A percentile compares a stretch with the other conserved stretches of the same genome.
Evolutionary conservation across 192 early-diverging fungal genomes (phyloP).

Genomic region (Podila verticillata): DNA sequence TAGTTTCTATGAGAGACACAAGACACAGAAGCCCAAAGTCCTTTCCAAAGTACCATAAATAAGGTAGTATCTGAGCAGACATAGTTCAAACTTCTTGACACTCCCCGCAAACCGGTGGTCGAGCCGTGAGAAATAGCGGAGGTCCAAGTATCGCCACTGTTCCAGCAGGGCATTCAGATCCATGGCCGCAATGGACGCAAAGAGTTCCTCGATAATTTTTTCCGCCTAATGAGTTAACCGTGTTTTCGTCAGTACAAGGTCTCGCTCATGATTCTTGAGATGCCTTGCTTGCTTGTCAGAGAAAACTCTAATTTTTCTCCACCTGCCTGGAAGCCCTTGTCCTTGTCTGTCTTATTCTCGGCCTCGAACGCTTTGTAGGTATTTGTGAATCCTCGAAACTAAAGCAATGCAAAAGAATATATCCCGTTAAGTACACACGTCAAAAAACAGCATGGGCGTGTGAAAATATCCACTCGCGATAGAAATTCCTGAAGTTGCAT

Average conservation of each 20-base stretch:
- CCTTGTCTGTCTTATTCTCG: constrained; percentile 64
- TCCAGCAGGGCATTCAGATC: constrained; percentile 63
- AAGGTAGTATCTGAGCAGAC: constrained; percentile 68
- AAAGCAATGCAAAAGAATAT: neutral
- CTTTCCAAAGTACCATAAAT: constrained; percentile 58
- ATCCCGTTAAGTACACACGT: neutral
- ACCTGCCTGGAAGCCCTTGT: constrained; percentile 67
- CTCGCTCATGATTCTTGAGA: no score
- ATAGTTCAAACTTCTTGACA: constrained; percentile 68
- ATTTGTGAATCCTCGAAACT: constrained; percentile 71
- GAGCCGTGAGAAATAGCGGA: constrained; percentile 70
- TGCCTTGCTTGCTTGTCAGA: no score
- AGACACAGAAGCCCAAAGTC: constrained; percentile 4
- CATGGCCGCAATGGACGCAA: constrained; percentile 54
- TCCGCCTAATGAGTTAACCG: constrained; percentile 53
- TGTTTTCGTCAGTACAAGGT: neutral
- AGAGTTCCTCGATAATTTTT: constrained; percentile 71
- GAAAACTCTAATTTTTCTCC: neutral
- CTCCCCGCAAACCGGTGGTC: constrained; percentile 65
- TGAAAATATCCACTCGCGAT: neutral
- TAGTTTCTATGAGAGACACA: neutral
- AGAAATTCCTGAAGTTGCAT: no score
- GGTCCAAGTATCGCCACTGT: constrained; percentile 70
- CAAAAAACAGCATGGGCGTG: neutral
- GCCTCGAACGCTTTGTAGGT: constrained; percentile 67